These are phyloP conservation scores for Fusarium odoratissimum DNA, from an alignment of 2,329 filamentous ascomycete genomes.

Conservation along the genomic window DNA sequence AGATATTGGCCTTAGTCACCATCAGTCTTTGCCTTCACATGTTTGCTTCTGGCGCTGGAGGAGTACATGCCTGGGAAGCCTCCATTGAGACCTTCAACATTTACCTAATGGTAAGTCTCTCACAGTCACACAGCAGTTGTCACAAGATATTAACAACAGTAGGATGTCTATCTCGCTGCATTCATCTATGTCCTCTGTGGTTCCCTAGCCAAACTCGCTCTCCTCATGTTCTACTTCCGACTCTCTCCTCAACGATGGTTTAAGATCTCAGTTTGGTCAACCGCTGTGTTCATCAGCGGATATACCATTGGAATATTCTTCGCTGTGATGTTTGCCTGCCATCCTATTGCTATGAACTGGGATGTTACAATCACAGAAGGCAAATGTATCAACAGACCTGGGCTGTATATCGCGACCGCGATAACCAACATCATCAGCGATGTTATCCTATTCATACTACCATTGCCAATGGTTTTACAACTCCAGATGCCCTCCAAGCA, in stretches of 20 bases:
- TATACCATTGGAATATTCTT: slow-evolving; percentile 52
- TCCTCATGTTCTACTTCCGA: slow-evolving; percentile 54
- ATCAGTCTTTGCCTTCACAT: slow-evolving; percentile 42
- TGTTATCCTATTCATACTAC: slow-evolving; percentile 58
- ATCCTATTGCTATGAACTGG: slow-evolving; percentile 49
- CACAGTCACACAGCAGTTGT: rapidly evolving
- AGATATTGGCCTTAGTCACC: slow-evolving; percentile 35
- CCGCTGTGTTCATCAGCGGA: slow-evolving; percentile 45
- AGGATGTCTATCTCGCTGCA: slow-evolving; percentile 46
- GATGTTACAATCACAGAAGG: slow-evolving; percentile 46
- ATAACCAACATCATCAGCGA: slow-evolving; percentile 61
- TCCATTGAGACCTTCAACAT: slow-evolving; percentile 42
- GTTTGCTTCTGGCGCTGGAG: slow-evolving; percentile 43
- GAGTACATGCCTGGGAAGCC: slow-evolving; percentile 50
- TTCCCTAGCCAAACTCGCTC: slow-evolving; percentile 52
- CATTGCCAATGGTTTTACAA: slow-evolving; percentile 58
- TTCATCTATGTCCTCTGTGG: slow-evolving; percentile 51
- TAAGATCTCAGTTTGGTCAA: slow-evolving; percentile 46
- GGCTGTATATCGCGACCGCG: slow-evolving; percentile 61
- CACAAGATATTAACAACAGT: not conserved
- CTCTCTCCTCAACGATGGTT: slow-evolving; percentile 52
- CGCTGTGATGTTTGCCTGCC: slow-evolving; percentile 52
- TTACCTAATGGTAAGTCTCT: slow-evolving; percentile 39
- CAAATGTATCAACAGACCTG: slow-evolving; percentile 58
- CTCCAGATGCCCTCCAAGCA: slow-evolving; percentile 59